Evolutionary conservation across 768 basidiomycete species (phyloP).

Genomic region (Lactarius quietus): DNA sequence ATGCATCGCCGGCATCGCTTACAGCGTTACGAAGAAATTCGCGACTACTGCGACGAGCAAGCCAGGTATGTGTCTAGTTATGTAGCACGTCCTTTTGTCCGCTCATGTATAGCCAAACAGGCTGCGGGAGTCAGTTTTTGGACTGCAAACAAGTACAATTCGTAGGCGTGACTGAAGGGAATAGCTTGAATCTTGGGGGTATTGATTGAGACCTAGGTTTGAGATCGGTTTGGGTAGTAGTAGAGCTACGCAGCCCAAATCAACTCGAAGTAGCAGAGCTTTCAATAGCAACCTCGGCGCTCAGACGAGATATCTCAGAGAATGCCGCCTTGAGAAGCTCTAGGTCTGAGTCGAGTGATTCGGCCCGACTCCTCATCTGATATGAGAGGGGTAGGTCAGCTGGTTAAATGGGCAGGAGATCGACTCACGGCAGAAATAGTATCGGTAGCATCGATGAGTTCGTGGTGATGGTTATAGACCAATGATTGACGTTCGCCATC

Average conservation of each 20-base stretch:
- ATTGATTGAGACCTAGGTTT: too few species aligned
- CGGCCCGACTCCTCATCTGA: constrained; percentile 86
- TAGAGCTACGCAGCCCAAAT: not conserved
- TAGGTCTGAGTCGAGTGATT: constrained; percentile 79
- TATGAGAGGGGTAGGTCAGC: not conserved
- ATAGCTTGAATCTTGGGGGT: constrained; percentile 32
- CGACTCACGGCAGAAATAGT: constrained; percentile 76
- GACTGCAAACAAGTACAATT: not conserved
- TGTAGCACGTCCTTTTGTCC: not conserved
- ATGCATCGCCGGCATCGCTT: constrained; percentile 26
- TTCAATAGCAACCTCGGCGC: constrained; percentile 61
- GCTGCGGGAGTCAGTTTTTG: constrained; percentile 17
- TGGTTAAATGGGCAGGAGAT: not conserved
- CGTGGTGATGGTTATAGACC: constrained; percentile 94
- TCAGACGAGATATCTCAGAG: constrained; percentile 80
- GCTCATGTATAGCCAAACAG: constrained; percentile 11
- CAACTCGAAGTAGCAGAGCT: constrained; percentile 6
- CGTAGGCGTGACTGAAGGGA: not conserved
- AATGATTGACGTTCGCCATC: constrained; percentile 87
- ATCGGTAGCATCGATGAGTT: constrained; percentile 89
- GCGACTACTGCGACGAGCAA: constrained; percentile 26
- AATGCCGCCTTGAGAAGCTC: constrained; percentile 78
- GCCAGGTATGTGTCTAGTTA: constrained; percentile 16
- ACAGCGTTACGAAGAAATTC: constrained; percentile 23
- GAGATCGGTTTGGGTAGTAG: not conserved